Base-by-base conservation (phyloP, 108 stramenopile genomes). In the Epithemia pelagica region DNA sequence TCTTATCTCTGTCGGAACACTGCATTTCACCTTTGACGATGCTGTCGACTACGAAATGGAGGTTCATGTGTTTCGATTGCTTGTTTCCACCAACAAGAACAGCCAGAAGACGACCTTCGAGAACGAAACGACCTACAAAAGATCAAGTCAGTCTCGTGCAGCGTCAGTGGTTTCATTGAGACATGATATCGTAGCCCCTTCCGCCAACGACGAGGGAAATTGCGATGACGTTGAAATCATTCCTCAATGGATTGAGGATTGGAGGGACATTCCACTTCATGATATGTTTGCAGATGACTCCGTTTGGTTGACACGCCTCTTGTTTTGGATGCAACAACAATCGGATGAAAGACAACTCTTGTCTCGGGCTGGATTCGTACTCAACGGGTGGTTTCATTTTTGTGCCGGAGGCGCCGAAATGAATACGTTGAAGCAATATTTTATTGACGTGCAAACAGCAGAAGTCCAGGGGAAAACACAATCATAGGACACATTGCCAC, bases 201-300 rank as follows among this genome's bases (percentile, higher is more conserved):
- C 29, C 18, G 28, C n/a, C 27, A 26, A 61, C 26, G 21, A 28
- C 8, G 26, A 31, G n/a, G 28, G 10, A 7, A 22, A 10, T 24
- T 86, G 86, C 53, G 87, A 85, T 25, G 37, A 46, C 5, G 10
- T 5, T 5, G 90, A 91, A 74, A 88, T 91, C 19, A 84, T 83
- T 59, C 90, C 90, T 27, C 22, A 37, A 62, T 91, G 87, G 90
- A 74, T 83, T 53, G 72, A 84, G 33, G 66, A 84, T 65, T 68
- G 76, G 56, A 59, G 73, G 32, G 60, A 76, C 18, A 76, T 86
- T 31, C 90, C 90, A 19, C 70, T 91, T 18, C 64, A 88, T 65
- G 68, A 88, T 46, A 91, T 91, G 90, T 91, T 91, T 83, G 85
- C 85, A 7, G 90, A 91, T 76, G 85, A 91, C 79, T 83, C 82